phyloP scores from a whole-genome alignment of 2,329 filamentous ascomycete genomes.

The Colletotrichum gloeosporioides region DNA sequence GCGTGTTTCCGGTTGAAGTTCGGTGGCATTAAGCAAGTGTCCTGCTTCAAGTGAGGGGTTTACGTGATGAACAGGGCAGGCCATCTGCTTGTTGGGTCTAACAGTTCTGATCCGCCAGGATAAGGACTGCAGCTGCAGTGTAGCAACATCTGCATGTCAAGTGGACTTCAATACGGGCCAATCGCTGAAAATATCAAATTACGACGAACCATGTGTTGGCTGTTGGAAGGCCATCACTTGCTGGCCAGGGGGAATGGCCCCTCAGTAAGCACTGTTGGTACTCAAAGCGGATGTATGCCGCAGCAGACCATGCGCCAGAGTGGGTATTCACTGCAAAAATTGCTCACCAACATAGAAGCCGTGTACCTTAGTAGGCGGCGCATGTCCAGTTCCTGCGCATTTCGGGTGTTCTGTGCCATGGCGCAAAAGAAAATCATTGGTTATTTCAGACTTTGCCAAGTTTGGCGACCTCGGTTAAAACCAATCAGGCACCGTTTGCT shows the following conservation, averaged over 20 bases:
- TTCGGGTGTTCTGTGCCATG: neutral
- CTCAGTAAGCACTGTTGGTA: neutral
- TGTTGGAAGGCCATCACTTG: neutral
- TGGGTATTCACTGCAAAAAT: neutral
- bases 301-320: neutral
- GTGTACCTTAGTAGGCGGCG: neutral
- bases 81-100: neutral
- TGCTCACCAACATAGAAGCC: neutral
- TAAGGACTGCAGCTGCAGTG: neutral
- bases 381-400: neutral
- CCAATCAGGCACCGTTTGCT: neutral
- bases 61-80: neutral
- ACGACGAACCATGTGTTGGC: neutral
- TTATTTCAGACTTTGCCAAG: neutral
- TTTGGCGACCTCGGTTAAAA: neutral
- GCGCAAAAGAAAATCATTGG: neutral
- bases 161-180: neutral
- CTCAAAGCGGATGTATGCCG: neutral
- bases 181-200: neutral
- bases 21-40: neutral
- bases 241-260: neutral
- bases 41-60: neutral
- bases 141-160: neutral
- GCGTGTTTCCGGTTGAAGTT: neutral
- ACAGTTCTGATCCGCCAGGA: neutral